Conservation (phyloP, 1,139 yeast species). For the Yamadazyma sp. region DNA sequence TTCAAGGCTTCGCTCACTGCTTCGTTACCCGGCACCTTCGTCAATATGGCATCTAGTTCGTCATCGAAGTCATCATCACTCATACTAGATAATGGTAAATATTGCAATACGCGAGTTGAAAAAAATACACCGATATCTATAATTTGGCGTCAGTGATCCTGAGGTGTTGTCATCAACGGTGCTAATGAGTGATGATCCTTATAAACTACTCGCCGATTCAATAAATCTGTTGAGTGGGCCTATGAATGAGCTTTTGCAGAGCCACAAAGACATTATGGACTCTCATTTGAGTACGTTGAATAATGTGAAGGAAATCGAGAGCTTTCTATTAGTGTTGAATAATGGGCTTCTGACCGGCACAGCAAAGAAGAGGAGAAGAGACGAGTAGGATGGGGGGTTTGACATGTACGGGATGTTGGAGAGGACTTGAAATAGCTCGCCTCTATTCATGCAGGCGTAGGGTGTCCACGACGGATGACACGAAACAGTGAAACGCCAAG, state of each 20-base stretch:
- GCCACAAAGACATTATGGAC: slow-evolving; percentile 28
- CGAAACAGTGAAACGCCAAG: no score
- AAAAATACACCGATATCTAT: neutral
- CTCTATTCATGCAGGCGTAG: no score
- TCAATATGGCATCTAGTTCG: slow-evolving; percentile 13
- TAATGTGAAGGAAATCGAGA: slow-evolving; percentile 17
- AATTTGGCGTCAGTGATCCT: neutral
- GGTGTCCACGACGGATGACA: no score
- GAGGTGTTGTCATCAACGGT: no score
- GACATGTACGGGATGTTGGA: no score
- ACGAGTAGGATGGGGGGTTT: no score
- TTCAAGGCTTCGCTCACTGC: neutral
- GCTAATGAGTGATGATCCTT: slow-evolving; percentile 22
- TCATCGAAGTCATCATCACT: slow-evolving; percentile 16
- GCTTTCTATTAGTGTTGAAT: slow-evolving; percentile 10
- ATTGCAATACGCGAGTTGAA: neutral
- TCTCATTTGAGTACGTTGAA: slow-evolving; percentile 27
- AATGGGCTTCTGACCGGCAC: slow-evolving; percentile 2
- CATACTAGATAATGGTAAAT: slow-evolving; percentile 6
- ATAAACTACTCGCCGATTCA: slow-evolving; percentile 21
- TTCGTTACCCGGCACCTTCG: slow-evolving; percentile 2
- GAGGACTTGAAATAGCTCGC: no score
- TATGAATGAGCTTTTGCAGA: slow-evolving; percentile 21
- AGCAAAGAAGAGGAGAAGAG: neutral
- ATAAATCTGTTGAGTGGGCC: slow-evolving; percentile 24